Percentiles rank a stretch among this genome's conserved stretches.
Conservation (phyloP, 176 grass and related monocot genomes). For the Typha latifolia region DNA sequence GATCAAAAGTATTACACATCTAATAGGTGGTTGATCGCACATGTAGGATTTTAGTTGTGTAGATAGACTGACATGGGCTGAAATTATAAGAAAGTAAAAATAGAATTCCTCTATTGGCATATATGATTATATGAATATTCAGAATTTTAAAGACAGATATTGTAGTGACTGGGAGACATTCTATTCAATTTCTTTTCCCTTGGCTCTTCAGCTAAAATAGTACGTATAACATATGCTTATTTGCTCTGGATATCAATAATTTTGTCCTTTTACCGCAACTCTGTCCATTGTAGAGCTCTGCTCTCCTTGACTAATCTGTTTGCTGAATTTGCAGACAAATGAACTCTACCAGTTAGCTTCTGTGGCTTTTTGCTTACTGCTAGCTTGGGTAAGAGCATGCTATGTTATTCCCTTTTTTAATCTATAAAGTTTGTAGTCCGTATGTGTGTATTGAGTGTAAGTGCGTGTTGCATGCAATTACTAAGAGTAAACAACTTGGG, state of each 20-base stretch:
- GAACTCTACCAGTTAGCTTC: constrained; percentile 95
- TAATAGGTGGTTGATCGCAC: background rate
- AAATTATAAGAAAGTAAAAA: background rate
- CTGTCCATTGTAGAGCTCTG: background rate
- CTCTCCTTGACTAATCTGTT: constrained; percentile 9
- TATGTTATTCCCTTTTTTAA: background rate
- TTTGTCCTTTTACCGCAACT: background rate
- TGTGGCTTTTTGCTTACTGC: constrained; percentile 85
- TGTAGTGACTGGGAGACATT: no score
- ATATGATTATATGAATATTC: no score
- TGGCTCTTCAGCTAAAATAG: no score
- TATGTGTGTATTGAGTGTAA: background rate
- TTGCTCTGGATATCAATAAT: background rate
- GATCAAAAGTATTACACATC: background rate
- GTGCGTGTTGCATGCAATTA: no score
- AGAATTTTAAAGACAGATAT: no score
- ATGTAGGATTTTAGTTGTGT: background rate
- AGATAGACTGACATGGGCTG: background rate
- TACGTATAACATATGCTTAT: background rate
- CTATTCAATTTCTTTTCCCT: no score
- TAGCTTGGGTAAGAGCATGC: constrained; percentile 75
- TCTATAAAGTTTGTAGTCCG: background rate
- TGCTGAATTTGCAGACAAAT: constrained; percentile 74
- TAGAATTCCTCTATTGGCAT: no score
- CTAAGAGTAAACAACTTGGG: no score